Percentiles rank a stretch among this genome's conserved stretches.
Evolutionary conservation across 2,329 filamentous ascomycete genomes (phyloP).

Genomic region (Talaromyces pinophilus): DNA sequence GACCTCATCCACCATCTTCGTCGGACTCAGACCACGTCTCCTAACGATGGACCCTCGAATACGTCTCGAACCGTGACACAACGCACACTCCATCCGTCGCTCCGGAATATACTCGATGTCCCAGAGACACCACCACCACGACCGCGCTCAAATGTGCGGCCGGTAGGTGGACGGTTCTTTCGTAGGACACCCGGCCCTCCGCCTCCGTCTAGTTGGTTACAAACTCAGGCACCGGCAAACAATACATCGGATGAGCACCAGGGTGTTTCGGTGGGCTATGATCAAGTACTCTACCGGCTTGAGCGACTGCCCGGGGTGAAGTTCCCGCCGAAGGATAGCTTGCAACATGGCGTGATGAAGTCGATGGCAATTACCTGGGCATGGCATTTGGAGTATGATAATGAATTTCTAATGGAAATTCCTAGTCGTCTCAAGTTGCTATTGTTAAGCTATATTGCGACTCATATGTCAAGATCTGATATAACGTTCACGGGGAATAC

Average conservation of each 20-base stretch:
- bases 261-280: constrained; percentile 25
- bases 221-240: constrained; percentile 27
- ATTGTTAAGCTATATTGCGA: constrained; percentile 58
- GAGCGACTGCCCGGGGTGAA: constrained; percentile 43
- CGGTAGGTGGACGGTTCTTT: constrained; percentile 33
- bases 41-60: constrained; percentile 26
- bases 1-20: constrained; percentile 51
- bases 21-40: constrained; percentile 39
- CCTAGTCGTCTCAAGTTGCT: constrained; percentile 54
- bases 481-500: constrained; percentile 45
- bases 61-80: constrained; percentile 30
- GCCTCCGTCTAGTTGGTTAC: constrained; percentile 50
- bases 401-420: constrained; percentile 54
- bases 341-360: constrained; percentile 56
- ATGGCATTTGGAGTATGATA: constrained; percentile 59
- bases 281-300: constrained; percentile 35
- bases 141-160: constrained; percentile 40
- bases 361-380: constrained; percentile 59
- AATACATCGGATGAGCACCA: constrained; percentile 22
- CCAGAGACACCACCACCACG: constrained; percentile 47
- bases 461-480: constrained; percentile 48
- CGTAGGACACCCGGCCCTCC: constrained; percentile 49
- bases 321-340: constrained; percentile 43
- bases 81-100: constrained; percentile 48
- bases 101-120: constrained; percentile 48